Evolutionary conservation across 1,284 basidiomycete species (phyloP), one percentile per base, ranked within the genome.

Genomic region (Apiotrichum gamsii): DNA sequence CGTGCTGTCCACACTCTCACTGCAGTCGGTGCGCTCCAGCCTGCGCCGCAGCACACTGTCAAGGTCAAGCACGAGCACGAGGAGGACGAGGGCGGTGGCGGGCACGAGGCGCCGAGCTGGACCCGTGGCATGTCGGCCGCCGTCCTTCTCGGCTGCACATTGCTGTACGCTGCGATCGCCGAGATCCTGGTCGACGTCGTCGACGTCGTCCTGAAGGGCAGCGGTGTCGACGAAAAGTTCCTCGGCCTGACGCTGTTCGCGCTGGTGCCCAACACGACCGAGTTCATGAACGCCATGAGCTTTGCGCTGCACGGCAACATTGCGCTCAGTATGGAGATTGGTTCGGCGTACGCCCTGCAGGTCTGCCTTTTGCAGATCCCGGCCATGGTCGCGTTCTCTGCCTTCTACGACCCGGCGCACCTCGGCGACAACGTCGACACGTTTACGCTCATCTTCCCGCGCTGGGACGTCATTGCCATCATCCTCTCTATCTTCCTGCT

Each of bases 231-330:
- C 54, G 94, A 98, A 68, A 99, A 99, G 69, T 94, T 98, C 76
- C 78, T 99, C 25, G 95, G 95, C 37, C 80, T 98, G 48, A 97
- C 93, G 0, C 78, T 99, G 9, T 98, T 99, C 63, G 94, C 95
- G 2, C 80, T 99, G 28, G 93, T 98, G 0, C 95, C 95, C 10
- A 98, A 98, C 70, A 96, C 93, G 15, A 98, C 95, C 18, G 95
- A 99, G 74, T 98, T 99, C 70, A 97, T 98, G 94, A 98, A 98
- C 68, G 95, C 95, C 46, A 95, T 98, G 64, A 94, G 90, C n/a
- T 99, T 99, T 65, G 94, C 95, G 15, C 75, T 99, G 60, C 88
- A 95, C 63, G 94, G 88, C 14, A 98, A 98, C 70, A 98, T 99
- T 58, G 90, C 95, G 1, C 75, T 99, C 39, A 95, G 90, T 72